Evolutionary conservation across 345 rosid genomes (phyloP).

Genomic region (Eucalyptus guilfoylei): DNA sequence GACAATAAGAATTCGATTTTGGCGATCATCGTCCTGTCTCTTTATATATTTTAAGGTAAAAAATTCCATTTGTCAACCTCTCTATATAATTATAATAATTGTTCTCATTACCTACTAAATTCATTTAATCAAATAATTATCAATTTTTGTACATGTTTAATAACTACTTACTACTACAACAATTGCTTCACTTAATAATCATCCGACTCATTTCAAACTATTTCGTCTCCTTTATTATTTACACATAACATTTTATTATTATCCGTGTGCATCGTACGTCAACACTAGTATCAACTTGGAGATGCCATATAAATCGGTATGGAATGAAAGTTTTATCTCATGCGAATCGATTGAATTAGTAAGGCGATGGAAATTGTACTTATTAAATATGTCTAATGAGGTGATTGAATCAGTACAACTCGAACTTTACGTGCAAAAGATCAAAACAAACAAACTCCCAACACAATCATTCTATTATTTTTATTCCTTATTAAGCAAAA

Average conservation of each 20-base stretch:
- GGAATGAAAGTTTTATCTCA: neutral
- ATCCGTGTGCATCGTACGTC: fast-evolving
- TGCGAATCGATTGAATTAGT: fast-evolving
- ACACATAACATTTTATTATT: neutral
- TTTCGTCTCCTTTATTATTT: fast-evolving
- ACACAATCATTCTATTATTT: fast-evolving
- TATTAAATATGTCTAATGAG: no score
- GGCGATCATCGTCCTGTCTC: neutral
- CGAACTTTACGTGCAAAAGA: fast-evolving
- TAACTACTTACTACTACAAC: no score
- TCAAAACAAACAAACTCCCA: neutral
- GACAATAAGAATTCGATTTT: neutral
- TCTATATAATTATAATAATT: no score
- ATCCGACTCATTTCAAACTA: neutral
- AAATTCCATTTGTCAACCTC: neutral
- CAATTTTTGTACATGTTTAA: neutral
- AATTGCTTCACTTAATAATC: neutral
- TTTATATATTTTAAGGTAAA: no score
- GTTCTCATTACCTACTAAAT: neutral
- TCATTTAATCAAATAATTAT: no score
- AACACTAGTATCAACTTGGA: fast-evolving
- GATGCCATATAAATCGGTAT: fast-evolving
- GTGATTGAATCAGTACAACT: no score
- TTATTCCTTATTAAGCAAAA: neutral
- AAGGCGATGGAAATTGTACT: neutral